Conservation (phyloP, 2,329 filamentous ascomycete species). For the Pseudocercospora vitis region DNA sequence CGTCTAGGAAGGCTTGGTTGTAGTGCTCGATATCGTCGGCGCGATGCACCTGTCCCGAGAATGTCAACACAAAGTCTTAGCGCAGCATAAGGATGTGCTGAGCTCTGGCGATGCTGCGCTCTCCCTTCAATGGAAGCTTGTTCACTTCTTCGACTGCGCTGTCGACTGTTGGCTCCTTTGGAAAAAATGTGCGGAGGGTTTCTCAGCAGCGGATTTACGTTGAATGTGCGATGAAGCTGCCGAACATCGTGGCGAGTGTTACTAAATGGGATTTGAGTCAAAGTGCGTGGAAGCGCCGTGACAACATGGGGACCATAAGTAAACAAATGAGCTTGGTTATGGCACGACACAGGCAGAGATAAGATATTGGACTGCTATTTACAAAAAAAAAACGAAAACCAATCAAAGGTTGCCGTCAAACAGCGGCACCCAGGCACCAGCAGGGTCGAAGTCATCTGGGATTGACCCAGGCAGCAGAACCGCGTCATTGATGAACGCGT, state of each 20-base stretch:
- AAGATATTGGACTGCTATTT: conserved; percentile 5
- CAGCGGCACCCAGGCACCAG: background rate
- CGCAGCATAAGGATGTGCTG: background rate
- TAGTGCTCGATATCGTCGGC: conserved; percentile 4
- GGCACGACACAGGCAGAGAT: background rate
- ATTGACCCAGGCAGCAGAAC: conserved; percentile 1
- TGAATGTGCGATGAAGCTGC: no score
- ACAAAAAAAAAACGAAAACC: background rate
- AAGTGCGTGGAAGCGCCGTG: no score
- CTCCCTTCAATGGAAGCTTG: background rate
- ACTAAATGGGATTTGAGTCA: no score
- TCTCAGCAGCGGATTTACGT: conserved; percentile 12
- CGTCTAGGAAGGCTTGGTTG: conserved; percentile 16
- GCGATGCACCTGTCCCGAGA: conserved; percentile 8
- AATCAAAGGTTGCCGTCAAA: background rate
- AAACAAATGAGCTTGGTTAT: no score
- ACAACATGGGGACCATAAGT: no score
- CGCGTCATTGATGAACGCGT: background rate
- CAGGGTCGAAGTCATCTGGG: conserved; percentile 2
- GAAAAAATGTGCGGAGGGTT: conserved; percentile 18
- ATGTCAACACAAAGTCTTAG: background rate
- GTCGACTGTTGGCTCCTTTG: conserved; percentile 6
- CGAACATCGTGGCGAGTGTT: no score
- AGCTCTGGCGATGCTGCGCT: conserved; percentile 17
- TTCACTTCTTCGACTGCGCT: background rate